phyloP scores from a whole-genome alignment of 768 basidiomycete species.

The Porpolomopsis calyptriformis region DNA sequence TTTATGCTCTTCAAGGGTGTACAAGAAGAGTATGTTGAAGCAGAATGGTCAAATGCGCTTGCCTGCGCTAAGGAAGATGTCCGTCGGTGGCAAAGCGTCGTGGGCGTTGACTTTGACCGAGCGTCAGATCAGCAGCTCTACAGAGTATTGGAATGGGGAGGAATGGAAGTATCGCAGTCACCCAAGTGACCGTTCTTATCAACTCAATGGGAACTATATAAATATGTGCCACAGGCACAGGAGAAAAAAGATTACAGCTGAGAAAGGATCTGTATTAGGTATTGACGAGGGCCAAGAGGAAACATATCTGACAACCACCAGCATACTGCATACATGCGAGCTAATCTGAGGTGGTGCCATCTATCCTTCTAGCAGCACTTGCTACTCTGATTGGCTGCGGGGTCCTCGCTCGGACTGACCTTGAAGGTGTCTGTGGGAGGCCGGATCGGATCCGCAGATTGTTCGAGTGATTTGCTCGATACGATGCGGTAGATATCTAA shows the following conservation, averaged over 20 bases:
- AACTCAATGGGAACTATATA: neutral
- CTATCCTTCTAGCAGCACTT: conserved; percentile 49
- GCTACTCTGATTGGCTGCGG: conserved; percentile 42
- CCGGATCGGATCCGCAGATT: conserved; percentile 66
- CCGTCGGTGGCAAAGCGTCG: conserved; percentile 22
- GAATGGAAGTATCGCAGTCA: conserved; percentile 28
- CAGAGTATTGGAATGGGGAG: conserved; percentile 38
- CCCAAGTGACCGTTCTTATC: too few species aligned
- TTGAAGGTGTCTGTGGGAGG: conserved; percentile 78
- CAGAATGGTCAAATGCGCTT: conserved; percentile 19
- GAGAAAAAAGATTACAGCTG: neutral
- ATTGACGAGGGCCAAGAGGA: too few species aligned
- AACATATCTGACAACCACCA: too few species aligned
- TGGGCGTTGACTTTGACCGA: conserved; percentile 23
- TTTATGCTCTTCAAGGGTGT: conserved; percentile 40
- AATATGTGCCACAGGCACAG: neutral
- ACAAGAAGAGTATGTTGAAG: conserved; percentile 9
- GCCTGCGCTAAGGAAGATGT: conserved; percentile 15
- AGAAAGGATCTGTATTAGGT: neutral
- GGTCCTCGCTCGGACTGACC: conserved; percentile 66
- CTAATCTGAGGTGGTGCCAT: too few species aligned
- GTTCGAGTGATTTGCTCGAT: conserved; percentile 90
- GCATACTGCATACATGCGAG: too few species aligned
- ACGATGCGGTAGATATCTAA: conserved; percentile 96
- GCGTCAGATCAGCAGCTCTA: conserved; percentile 22